These are phyloP conservation scores for Nectriaceae sp. DNA, from an alignment of 2,329 filamentous ascomycete genomes.

Conservation along the genomic window DNA sequence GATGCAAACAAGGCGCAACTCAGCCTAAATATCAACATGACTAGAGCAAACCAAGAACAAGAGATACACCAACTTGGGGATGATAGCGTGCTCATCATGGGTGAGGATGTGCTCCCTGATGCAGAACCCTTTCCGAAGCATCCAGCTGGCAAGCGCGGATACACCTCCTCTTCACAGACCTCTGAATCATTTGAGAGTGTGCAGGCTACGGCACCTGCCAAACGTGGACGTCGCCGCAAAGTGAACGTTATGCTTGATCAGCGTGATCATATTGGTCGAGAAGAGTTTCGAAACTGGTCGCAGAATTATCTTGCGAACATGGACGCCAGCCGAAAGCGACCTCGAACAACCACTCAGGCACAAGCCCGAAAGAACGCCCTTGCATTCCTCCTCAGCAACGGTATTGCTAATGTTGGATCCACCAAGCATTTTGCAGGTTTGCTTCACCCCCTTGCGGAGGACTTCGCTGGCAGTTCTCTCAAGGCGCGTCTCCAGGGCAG, in stretches of 20 bases:
- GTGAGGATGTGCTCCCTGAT: conserved; percentile 41
- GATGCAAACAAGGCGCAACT: conserved; percentile 13
- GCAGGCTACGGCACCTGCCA: conserved; percentile 18
- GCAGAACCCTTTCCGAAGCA: conserved; percentile 37
- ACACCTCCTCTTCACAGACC: conserved; percentile 17
- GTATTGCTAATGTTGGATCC: conserved; percentile 36
- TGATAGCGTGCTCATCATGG: conserved; percentile 38
- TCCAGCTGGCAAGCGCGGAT: conserved; percentile 13
- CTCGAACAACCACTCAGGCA: conserved; percentile 25
- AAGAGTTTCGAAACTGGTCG: conserved; percentile 43
- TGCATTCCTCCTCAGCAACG: conserved; percentile 33
- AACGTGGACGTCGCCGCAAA: conserved; percentile 29
- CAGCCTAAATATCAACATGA: conserved; percentile 13
- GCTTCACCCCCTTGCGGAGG: conserved; percentile 44
- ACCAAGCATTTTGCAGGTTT: conserved; percentile 27
- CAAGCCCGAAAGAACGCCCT: conserved; percentile 43
- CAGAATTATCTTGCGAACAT: conserved; percentile 57
- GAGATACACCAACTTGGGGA: conserved; percentile 21
- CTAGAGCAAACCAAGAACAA: conserved; percentile 5
- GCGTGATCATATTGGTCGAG: conserved; percentile 36
- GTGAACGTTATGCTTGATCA: conserved; percentile 32
- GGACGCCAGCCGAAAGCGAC: conserved; percentile 35
- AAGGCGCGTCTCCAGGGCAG: conserved; percentile 33
- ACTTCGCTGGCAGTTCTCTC: conserved; percentile 48
- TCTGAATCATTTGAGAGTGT: conserved; percentile 24